A percentile compares a stretch with the other conserved stretches of the same genome.
Evolutionary conservation across 2,329 filamentous ascomycete species (phyloP).

Genomic region (Colletotrichum paranaense): DNA sequence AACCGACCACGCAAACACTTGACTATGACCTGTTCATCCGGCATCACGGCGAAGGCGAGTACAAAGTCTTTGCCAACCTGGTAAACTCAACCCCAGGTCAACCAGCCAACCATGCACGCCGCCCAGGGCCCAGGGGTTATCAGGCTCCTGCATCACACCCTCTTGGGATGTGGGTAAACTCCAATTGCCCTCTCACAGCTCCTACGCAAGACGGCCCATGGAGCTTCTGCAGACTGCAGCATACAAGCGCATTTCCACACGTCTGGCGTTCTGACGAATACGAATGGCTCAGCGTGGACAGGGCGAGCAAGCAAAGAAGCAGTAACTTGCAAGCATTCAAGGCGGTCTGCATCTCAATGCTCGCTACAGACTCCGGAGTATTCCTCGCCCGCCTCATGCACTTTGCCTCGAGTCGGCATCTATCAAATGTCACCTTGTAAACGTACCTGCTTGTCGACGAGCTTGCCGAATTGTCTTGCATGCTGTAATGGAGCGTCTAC

Average conservation of each 20-base stretch:
- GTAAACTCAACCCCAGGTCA: slow-evolving; percentile 12
- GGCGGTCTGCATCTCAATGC: slow-evolving; percentile 24
- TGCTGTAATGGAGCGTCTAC: slow-evolving; percentile 11
- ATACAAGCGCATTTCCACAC: slow-evolving; percentile 5
- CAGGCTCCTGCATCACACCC: slow-evolving; percentile 23
- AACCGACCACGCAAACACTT: neutral
- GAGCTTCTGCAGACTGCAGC: slow-evolving; percentile 11
- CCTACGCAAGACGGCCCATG: slow-evolving; percentile 9
- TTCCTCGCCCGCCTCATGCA: slow-evolving; percentile 13
- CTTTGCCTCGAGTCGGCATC: slow-evolving; percentile 24
- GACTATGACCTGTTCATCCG: slow-evolving; percentile 15
- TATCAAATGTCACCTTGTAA: slow-evolving; percentile 3
- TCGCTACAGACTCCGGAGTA: slow-evolving; percentile 1
- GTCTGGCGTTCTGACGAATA: slow-evolving; percentile 10
- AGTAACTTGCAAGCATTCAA: neutral
- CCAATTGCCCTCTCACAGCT: slow-evolving; percentile 3
- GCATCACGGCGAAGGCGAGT: neutral
- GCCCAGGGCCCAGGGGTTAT: slow-evolving; percentile 8
- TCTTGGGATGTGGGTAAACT: slow-evolving; percentile 14
- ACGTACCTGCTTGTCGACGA: slow-evolving; percentile 14
- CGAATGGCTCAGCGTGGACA: slow-evolving; percentile 2
- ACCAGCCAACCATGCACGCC: slow-evolving; percentile 26
- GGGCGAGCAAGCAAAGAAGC: slow-evolving; percentile 1
- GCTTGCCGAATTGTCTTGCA: neutral
- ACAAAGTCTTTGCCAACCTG: slow-evolving; percentile 3